Conservation (phyloP, 352 stramenopile genomes). For the Globisporangium cystogenes region DNA sequence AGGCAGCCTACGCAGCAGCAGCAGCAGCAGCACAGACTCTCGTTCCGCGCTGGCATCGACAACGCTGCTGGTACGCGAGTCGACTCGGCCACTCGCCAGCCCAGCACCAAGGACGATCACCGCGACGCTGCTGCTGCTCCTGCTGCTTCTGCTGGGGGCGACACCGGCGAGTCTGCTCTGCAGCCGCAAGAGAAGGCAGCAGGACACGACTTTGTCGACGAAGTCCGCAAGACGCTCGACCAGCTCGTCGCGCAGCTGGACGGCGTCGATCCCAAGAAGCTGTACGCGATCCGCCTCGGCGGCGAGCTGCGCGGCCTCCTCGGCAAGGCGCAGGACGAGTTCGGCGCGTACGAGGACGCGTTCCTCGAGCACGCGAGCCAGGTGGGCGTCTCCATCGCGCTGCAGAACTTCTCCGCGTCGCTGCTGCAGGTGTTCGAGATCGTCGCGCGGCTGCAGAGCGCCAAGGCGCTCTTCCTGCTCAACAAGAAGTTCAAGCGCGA, state of each 20-base stretch:
- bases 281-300: conserved; percentile 55
- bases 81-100: not conserved
- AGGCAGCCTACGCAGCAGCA: not conserved
- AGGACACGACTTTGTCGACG: conserved; percentile 26
- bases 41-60: not conserved
- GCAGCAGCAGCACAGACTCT: not conserved
- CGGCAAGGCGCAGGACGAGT: conserved; percentile 77
- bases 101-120: not conserved
- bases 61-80: not conserved
- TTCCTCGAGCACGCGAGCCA: conserved; percentile 50
- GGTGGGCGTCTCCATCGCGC: conserved; percentile 54
- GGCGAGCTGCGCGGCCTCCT: conserved; percentile 69
- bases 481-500: conserved; percentile 77
- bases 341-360: conserved; percentile 47
- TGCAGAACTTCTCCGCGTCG: conserved; percentile 73
- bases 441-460: conserved; percentile 40
- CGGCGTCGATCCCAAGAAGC: conserved; percentile 51
- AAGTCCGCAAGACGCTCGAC: conserved; percentile 33
- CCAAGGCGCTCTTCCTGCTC: conserved; percentile 50
- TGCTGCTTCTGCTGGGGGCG: not conserved
- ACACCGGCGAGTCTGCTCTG: not conserved
- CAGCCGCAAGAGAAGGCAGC: not conserved
- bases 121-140: not conserved
- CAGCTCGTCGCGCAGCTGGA: conserved; percentile 53
- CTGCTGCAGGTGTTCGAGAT: conserved; percentile 50